A percentile compares a stretch with the other conserved stretches of the same genome.
phyloP scores from a whole-genome alignment of 164 flowering plant species.

The Warburgia ugandensis region DNA sequence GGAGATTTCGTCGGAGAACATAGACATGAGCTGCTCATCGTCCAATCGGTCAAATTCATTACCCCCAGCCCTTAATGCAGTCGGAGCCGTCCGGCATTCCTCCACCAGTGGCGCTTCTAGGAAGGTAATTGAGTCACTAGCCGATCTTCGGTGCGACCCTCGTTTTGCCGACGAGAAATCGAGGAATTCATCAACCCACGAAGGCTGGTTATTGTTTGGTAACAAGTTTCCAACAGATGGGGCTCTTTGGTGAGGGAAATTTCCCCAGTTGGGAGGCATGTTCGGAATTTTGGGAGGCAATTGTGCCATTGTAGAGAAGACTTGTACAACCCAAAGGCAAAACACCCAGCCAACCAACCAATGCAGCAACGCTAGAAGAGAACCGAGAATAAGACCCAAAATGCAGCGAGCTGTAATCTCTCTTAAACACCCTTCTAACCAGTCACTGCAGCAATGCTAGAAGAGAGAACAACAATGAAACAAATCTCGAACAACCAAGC shows the following conservation, averaged over 20 bases:
- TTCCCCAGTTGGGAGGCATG: constrained; percentile 51
- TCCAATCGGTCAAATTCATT: constrained; percentile 46
- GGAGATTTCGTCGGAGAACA: constrained; percentile 52
- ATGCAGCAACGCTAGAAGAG: too few species aligned
- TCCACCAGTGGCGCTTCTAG: constrained; percentile 32
- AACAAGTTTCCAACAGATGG: constrained; percentile 19
- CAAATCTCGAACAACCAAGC: too few species aligned
- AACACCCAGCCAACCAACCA: too few species aligned
- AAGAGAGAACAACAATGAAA: too few species aligned
- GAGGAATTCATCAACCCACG: constrained; percentile 80
- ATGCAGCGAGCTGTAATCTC: too few species aligned
- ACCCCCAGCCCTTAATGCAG: constrained; percentile 3
- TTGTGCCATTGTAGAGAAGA: constrained; percentile 49
- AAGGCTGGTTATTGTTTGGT: constrained; percentile 19
- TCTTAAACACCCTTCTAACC: too few species aligned
- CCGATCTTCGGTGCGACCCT: constrained; percentile 45
- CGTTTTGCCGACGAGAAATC: constrained; percentile 65
- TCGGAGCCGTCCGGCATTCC: constrained; percentile 14
- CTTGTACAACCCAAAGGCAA: too few species aligned
- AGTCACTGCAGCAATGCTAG: too few species aligned
- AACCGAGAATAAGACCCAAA: too few species aligned
- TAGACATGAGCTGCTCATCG: constrained; percentile 64
- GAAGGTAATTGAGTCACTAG: constrained; percentile 62
- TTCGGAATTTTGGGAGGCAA: constrained; percentile 80
- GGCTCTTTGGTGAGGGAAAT: constrained; percentile 37